phyloP scores from a whole-genome alignment of 2,329 filamentous ascomycete species.

The Dothideomycetes sp. region DNA sequence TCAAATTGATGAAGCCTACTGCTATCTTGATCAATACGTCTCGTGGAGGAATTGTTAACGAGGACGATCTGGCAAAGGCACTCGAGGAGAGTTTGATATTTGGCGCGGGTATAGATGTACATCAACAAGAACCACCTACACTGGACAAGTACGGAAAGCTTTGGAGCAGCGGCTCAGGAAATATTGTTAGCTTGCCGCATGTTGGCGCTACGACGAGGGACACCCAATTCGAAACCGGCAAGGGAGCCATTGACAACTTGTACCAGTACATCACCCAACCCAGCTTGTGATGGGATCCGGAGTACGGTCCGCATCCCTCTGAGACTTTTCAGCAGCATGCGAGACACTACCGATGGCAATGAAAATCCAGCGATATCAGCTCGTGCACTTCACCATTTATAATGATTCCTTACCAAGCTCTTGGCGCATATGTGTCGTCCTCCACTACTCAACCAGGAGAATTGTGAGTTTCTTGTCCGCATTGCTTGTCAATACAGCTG shows the following conservation, averaged over 20 bases:
- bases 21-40: slow-evolving; percentile 24
- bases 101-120: slow-evolving; percentile 22
- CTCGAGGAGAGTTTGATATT: slow-evolving; percentile 17
- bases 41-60: slow-evolving; percentile 23
- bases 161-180: slow-evolving; percentile 12
- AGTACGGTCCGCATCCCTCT: too few species aligned
- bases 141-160: slow-evolving; percentile 16
- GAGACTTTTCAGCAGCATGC: too few species aligned
- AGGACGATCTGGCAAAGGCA: slow-evolving; percentile 18
- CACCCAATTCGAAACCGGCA: slow-evolving; percentile 26
- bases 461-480: too few species aligned
- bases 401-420: too few species aligned
- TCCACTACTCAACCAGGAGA: too few species aligned
- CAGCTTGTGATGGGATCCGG: too few species aligned
- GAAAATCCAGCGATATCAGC: too few species aligned
- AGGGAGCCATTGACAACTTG: slow-evolving; percentile 24
- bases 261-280: background rate
- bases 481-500: too few species aligned
- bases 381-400: too few species aligned
- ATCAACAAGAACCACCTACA: slow-evolving; percentile 20
- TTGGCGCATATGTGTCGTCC: too few species aligned
- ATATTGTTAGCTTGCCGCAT: slow-evolving; percentile 32
- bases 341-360: too few species aligned
- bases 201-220: slow-evolving; percentile 34
- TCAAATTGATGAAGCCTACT: slow-evolving; percentile 18